Base-by-base conservation (phyloP, 805 yeast genomes). In the Suhomyces tanzawaensis region DNA sequence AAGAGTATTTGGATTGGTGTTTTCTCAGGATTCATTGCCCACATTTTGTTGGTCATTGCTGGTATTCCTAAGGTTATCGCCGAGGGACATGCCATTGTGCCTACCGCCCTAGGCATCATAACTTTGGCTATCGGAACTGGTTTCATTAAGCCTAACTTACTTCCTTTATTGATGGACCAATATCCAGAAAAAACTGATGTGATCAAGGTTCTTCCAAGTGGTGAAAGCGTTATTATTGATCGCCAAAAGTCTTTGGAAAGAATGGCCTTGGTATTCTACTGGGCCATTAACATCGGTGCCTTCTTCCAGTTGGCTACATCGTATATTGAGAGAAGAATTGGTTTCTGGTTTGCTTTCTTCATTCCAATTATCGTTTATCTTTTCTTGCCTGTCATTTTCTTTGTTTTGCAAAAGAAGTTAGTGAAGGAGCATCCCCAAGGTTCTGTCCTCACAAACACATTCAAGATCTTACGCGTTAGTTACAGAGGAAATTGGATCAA, bases 191-290 rank as follows among this genome's bases (percentile, higher is more conserved):
- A 75, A 40, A 71, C 74, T 48, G 82, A 79, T 45, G 77, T 73
- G 35, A 76, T 85, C 39, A 74, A 71, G 57, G 76, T 74, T 3
- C 64, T 74, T 40, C 72, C 74, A 47, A 55, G 69, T 19, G 95
- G 95, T 40, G 81, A 79, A 53, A 71, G 72, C 33, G 90, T 84
- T 24, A 77, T 83, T 48, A 60, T 73, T 31, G 76, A 72, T 48
- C 64, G 74, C 38, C 69, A 66, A 49, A 59, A 67, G 39, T 55
- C 74, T 4, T 53, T 71, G 40, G 68, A 65, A 49, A 54, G 70
- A 51, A 66, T 64, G 57, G 45, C 63, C 3, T 60, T 74, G 52
- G 60, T 70, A 31, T 76, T 74, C 54, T 76, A 76, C 57, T 74
- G 79, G 77, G 59, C 75, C 36, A 76, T 77, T 47, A 77, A 74